Evolutionary conservation across 202 grass and related monocot genomes (phyloP), one percentile per base, ranked within the genome.

Genomic region (Carex sylvatica): DNA sequence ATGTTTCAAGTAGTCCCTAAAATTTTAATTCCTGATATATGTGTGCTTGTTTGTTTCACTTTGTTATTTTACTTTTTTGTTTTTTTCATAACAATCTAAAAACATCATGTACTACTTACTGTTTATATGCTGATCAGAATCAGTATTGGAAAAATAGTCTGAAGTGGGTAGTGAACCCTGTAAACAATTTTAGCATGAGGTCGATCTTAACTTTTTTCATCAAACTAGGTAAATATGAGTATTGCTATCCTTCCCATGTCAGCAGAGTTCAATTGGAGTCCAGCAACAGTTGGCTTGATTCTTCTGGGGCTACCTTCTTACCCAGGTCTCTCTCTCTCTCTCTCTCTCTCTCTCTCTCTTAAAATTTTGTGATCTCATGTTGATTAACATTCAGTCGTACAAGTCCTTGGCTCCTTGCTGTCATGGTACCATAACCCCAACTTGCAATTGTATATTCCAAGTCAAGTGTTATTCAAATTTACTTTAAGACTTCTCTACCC

Each of bases 231-330:
- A 49, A 98, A 98, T 62, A 98, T 98, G 96, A 98, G 96, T 51
- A 98, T 98, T 68, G 96, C 96, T 0, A 98, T 98, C 72, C 96
- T 98, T 60, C 96, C 96, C 12, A 98, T 98, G 96, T 91, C 96
- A 14, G 49, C 80, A 80, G 89, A 98, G 68, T 98, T 89, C 82
- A 75, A 86, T 83, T 98, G 96, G 96, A 95, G 70, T 78, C 87
- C 96, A 33, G 89, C 92, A 42, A 98, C 96, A 60, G 91, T 98
- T 80, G 96, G 96, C 78, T 52, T 98, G 30, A 95, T 98, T 98
- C 84, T 98, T 98, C 75, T 98, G 96, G 96, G 96, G 96, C 10
- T 98, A 98, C 83, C 92, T 98, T 82, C 92, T 98, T 61, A 95
- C 92, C 61, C 96, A 98, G 92, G 96, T 98, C 36, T 83, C 36